Percentiles rank a stretch among this genome's conserved stretches.
phyloP scores from a whole-genome alignment of 129 eudicot genomes.

The Centella asiatica region DNA sequence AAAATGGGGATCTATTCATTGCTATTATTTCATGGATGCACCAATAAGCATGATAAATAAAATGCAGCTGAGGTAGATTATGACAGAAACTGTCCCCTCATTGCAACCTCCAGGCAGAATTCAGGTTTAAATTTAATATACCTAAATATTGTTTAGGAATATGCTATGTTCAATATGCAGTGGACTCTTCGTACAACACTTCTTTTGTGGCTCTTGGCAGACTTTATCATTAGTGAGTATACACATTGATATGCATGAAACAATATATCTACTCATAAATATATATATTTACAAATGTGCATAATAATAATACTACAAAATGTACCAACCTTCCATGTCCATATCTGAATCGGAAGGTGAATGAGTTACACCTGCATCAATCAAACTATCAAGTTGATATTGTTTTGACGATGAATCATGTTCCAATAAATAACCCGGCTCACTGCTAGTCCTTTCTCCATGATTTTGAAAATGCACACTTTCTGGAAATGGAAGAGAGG shows the following conservation, averaged over 20 bases:
- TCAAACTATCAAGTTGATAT: constrained; percentile 7
- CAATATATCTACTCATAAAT: neutral
- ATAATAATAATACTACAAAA: neutral
- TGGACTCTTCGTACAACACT: too few species aligned
- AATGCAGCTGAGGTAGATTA: too few species aligned
- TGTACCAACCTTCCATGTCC: constrained; percentile 83
- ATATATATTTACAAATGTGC: neutral
- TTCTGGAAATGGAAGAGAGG: neutral
- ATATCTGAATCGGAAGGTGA: constrained; percentile 76
- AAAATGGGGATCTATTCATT: too few species aligned
- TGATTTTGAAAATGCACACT: neutral
- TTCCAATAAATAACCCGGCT: constrained; percentile 10
- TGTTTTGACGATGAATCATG: neutral
- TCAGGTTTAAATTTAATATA: too few species aligned
- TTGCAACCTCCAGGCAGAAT: neutral
- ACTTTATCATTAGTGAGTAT: too few species aligned
- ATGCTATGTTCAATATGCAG: too few species aligned
- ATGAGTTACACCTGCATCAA: constrained; percentile 24
- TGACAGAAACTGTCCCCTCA: too few species aligned
- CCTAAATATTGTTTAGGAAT: too few species aligned
- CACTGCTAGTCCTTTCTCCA: neutral
- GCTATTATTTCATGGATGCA: too few species aligned
- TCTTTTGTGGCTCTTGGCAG: too few species aligned
- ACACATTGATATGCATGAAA: too few species aligned
- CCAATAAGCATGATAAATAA: too few species aligned